A percentile compares a stretch with the other conserved stretches of the same genome.
Evolutionary conservation across 257 asterid genomes (phyloP).

Genomic region (Solanum sparsipilum): DNA sequence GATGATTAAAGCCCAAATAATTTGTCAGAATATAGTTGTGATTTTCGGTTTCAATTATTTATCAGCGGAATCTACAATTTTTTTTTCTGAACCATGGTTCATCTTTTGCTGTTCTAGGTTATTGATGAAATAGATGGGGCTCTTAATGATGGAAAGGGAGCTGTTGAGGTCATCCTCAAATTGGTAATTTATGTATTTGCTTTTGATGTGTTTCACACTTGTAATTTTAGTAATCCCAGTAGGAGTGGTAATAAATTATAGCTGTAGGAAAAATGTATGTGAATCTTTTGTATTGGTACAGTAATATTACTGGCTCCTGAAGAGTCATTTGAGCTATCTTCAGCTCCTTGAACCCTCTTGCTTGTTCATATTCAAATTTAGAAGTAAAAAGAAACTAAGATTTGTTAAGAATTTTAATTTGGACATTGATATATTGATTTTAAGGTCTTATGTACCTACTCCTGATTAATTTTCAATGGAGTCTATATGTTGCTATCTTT

Average conservation of each 20-base stretch:
- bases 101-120: constrained; percentile 29
- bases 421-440: background rate
- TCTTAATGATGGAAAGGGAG: constrained; percentile 96
- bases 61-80: background rate
- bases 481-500: background rate
- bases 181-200: constrained; percentile 41
- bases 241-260: background rate
- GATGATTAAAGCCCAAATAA: constrained; percentile 61
- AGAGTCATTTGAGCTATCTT: background rate
- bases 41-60: background rate
- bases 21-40: constrained; percentile 13
- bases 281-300: background rate
- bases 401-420: background rate
- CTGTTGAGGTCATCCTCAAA: constrained; percentile 74
- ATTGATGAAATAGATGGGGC: constrained; percentile 99
- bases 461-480: background rate
- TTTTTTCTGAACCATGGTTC: background rate
- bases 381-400: background rate
- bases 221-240: background rate
- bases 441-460: background rate
- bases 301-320: background rate
- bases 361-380: background rate
- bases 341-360: background rate
- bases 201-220: background rate
- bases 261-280: background rate